Percentiles rank a stretch among this genome's conserved stretches.
These are phyloP conservation scores for Phaeosphaeria sp. DNA, from an alignment of 2,329 filamentous ascomycete genomes.

Conservation along the genomic window DNA sequence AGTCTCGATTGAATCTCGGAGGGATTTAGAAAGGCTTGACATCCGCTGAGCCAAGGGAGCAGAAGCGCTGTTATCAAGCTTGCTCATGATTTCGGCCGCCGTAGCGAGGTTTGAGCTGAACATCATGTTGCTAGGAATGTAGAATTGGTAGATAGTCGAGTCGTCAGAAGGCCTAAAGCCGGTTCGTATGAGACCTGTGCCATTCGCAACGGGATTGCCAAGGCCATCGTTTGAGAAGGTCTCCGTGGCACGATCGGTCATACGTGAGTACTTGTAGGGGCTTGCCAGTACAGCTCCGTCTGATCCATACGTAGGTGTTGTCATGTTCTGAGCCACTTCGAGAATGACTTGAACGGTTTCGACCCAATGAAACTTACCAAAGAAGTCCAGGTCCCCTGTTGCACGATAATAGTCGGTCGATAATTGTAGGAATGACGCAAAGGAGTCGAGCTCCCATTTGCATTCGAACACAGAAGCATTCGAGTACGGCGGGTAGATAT, in stretches of 20 bases:
- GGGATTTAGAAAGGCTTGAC: slow-evolving; percentile 58
- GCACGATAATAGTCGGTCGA: slow-evolving; percentile 57
- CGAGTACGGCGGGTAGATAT: slow-evolving; percentile 52
- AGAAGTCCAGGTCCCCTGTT: slow-evolving; percentile 57
- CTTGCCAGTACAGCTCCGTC: slow-evolving; percentile 53
- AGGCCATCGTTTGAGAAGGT: slow-evolving; percentile 61
- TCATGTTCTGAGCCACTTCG: slow-evolving; percentile 55
- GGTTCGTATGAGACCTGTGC: slow-evolving; percentile 57
- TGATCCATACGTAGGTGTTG: slow-evolving; percentile 55
- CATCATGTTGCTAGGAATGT: slow-evolving; percentile 70
- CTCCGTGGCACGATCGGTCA: slow-evolving; percentile 54
- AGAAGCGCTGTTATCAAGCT: slow-evolving; percentile 51
- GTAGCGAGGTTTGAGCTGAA: slow-evolving; percentile 68
- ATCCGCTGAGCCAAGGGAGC: slow-evolving; percentile 64
- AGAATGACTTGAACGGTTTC: slow-evolving; percentile 54
- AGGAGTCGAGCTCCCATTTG: slow-evolving; percentile 61
- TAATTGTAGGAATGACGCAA: slow-evolving; percentile 59
- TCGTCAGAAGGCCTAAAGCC: slow-evolving; percentile 60
- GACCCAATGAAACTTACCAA: slow-evolving; percentile 57
- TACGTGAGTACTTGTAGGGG: slow-evolving; percentile 56
- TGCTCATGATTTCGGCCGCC: slow-evolving; percentile 60
- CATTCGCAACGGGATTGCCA: slow-evolving; percentile 57
- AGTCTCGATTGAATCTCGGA: slow-evolving; percentile 53
- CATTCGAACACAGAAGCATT: slow-evolving; percentile 58
- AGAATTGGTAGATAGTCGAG: slow-evolving; percentile 57